Base-by-base conservation (phyloP, 2,329 filamentous ascomycete genomes). In the Coniella vitis region DNA sequence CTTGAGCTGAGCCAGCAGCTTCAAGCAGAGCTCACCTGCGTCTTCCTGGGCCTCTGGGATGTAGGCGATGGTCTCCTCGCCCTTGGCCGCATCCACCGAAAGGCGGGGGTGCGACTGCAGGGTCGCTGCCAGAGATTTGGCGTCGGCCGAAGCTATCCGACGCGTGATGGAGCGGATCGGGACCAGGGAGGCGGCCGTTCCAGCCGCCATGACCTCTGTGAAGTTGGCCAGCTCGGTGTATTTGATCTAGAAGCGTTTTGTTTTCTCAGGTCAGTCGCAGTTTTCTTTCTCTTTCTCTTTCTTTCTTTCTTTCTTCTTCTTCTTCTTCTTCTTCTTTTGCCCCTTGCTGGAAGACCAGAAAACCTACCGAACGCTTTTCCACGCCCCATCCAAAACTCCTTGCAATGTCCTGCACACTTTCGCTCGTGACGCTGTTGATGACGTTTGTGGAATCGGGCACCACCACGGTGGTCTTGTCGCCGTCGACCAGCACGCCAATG, bases 141-240 rank as follows among this genome's bases (percentile, higher is more conserved):
- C 56, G 13, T 69, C 67, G 4, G 65, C 60, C 1, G 68, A 57
- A 44, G 63, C 55, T 39, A 69, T 54, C 38, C 73, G 78, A 60
- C 90, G 81, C 3, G 87, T 93, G 64, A 97, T 95, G 57, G 87
- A 93, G 54, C 86, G 86, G 66, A 96, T 93, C 1, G 91, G 91
- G 3, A 97, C 90, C 47, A 98, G 74, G 0, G 88, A 87, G 0
- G 90, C 91, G 0, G 91, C 91, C 0, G 91, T 97, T 1, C 91
- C 91, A 3, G 90, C 90, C 4, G 91, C 93, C 68, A 96, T 83
- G 45, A 98, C 83, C 68, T 97, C 91, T 44, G 61, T 64, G 58
- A 79, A 79, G 46, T 61, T 56, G 10, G 71, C 66, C 16, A 83
- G 71, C 60, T 83, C 79, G 16, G 65, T 58, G 63, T 81, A 83